Conservation (phyloP, 164 flowering plant genomes). For the Taxillus chinensis region DNA sequence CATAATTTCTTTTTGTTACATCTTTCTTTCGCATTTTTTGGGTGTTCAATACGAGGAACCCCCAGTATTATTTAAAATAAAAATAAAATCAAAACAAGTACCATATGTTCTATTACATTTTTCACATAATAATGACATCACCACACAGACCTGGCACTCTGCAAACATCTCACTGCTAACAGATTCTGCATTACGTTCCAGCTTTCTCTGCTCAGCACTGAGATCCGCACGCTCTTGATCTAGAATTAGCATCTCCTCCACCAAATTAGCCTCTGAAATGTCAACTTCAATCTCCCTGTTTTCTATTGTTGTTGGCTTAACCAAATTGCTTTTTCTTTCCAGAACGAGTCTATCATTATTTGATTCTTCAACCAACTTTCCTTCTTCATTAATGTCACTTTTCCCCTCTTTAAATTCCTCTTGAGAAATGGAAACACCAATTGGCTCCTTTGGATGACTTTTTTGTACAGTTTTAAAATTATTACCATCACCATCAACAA, state of each 20-base stretch:
- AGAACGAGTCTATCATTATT: slow-evolving; percentile 4
- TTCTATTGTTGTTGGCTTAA: slow-evolving; percentile 11
- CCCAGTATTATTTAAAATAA: too few species aligned
- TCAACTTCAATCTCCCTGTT: slow-evolving; percentile 18
- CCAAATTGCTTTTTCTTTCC: slow-evolving; percentile 12
- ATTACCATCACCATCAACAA: slow-evolving; percentile 13
- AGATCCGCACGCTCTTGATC: slow-evolving; percentile 42
- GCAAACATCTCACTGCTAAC: slow-evolving; percentile 91
- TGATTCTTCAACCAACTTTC: slow-evolving; percentile 12
- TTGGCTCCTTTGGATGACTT: slow-evolving; percentile 7
- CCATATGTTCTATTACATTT: neutral
- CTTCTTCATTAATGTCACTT: slow-evolving; percentile 10
- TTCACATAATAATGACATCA: neutral
- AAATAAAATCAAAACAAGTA: neutral
- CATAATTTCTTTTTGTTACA: too few species aligned
- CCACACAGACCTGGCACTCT: slow-evolving; percentile 77
- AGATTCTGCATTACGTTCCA: slow-evolving; percentile 88
- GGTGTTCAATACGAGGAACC: too few species aligned
- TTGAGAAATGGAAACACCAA: slow-evolving; percentile 5
- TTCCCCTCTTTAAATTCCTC: slow-evolving; percentile 9
- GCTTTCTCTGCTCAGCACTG: slow-evolving; percentile 74
- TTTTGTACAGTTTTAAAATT: slow-evolving; percentile 11
- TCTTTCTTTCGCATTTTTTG: too few species aligned
- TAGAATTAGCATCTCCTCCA: slow-evolving; percentile 50
- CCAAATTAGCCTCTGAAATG: slow-evolving; percentile 33